These are phyloP conservation scores for Oryza australiensis DNA, from an alignment of 176 grass and related monocot species.

Conservation along the genomic window DNA sequence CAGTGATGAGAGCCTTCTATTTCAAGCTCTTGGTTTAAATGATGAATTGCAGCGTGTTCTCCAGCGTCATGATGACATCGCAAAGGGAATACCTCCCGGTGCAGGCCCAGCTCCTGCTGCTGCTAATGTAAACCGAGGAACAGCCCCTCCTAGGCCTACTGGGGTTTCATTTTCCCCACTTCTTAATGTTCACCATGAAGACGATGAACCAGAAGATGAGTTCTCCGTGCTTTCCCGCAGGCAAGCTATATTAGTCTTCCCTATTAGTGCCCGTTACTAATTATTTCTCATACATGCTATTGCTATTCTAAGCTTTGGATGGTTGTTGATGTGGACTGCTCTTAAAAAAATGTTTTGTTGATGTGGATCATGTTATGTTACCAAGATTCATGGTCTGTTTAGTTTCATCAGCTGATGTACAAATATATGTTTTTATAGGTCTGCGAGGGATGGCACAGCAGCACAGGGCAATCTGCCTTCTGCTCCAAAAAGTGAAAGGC, in stretches of 20 bases:
- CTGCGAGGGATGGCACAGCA: slow-evolving; percentile 61
- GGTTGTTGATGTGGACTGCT: neutral
- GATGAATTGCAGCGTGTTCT: slow-evolving; percentile 89
- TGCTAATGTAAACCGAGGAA: slow-evolving; percentile 45
- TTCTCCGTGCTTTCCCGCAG: slow-evolving; percentile 79
- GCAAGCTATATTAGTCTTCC: slow-evolving; percentile 29
- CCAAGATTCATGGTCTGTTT: neutral
- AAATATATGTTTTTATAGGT: slow-evolving; percentile 56
- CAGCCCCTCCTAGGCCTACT: slow-evolving; percentile 51
- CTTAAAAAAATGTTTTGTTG: neutral
- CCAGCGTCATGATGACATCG: slow-evolving; percentile 88
- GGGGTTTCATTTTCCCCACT: slow-evolving; percentile 64
- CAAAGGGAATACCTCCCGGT: slow-evolving; percentile 48
- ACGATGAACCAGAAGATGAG: slow-evolving; percentile 79
- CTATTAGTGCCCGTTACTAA: neutral
- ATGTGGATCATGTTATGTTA: neutral
- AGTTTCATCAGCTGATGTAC: slow-evolving; percentile 28
- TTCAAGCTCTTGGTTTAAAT: slow-evolving; percentile 85
- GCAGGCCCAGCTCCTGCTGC: slow-evolving; percentile 33
- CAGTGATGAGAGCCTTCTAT: slow-evolving; percentile 90
- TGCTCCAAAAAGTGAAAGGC: slow-evolving; percentile 43
- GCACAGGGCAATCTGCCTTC: slow-evolving; percentile 48
- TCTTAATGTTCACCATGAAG: slow-evolving; percentile 75
- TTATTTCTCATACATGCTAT: slow-evolving; percentile 21
- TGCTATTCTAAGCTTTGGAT: slow-evolving; percentile 21